These are phyloP conservation scores for Apophysomyces variabilis DNA, from an alignment of 371 early-diverging fungal genomes.

Conservation along the genomic window DNA sequence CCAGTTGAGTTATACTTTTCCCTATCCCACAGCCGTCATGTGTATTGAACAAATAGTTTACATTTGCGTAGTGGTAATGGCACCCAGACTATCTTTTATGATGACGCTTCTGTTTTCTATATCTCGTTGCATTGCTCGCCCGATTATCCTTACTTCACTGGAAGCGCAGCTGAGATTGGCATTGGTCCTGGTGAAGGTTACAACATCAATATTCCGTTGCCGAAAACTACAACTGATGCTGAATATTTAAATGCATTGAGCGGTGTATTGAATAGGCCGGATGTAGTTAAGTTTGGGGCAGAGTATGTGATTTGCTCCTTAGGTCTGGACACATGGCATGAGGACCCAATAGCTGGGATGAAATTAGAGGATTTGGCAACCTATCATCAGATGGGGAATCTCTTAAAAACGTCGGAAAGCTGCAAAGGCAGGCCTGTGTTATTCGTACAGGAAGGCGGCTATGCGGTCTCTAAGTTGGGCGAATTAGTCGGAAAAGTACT, in stretches of 20 bases:
- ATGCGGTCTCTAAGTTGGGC: constrained; percentile 63
- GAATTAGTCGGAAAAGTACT: constrained; percentile 63
- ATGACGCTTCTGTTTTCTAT: constrained; percentile 57
- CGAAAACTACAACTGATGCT: constrained; percentile 43
- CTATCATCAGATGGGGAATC: constrained; percentile 57
- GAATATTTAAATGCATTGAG: constrained; percentile 49
- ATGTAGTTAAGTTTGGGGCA: constrained; percentile 46
- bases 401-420: constrained; percentile 36
- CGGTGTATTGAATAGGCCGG: constrained; percentile 26
- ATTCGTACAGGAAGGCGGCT: constrained; percentile 81
- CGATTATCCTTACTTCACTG: constrained; percentile 68
- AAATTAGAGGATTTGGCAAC: constrained; percentile 40
- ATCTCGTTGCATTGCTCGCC: constrained; percentile 58
- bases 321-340: constrained; percentile 64
- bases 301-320: constrained; percentile 59
- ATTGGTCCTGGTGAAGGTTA: constrained; percentile 60
- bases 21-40: neutral
- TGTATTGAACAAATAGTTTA: neutral
- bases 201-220: constrained; percentile 75
- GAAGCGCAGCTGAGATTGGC: constrained; percentile 60
- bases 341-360: constrained; percentile 74
- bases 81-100: constrained; percentile 74
- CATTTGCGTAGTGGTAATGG: constrained; percentile 64
- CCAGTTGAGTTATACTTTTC: constrained; percentile 47
- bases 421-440: constrained; percentile 53